Evolutionary conservation across 257 asterid genomes (phyloP).

Genomic region (Handroanthus guayacan): DNA sequence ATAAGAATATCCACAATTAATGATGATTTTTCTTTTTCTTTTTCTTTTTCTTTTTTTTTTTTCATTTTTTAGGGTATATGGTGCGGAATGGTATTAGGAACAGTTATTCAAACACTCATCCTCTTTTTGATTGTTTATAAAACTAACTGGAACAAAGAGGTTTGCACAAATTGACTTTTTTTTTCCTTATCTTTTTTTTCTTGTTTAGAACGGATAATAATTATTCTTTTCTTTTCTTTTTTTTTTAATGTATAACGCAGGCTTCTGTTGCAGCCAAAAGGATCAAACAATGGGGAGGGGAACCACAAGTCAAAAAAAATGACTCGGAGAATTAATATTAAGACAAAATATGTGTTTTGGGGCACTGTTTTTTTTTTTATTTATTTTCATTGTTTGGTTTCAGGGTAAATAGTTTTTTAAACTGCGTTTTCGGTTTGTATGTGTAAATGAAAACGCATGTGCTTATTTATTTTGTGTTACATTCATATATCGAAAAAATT

Average conservation of each 20-base stretch:
- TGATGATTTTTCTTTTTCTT: too few relatives aligned
- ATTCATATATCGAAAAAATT: too few relatives aligned
- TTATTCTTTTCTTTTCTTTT: too few relatives aligned
- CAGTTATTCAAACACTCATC: conserved; percentile 47
- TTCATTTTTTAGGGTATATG: conserved; percentile 54
- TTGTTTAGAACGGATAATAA: neutral
- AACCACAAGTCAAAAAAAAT: conserved; percentile 19
- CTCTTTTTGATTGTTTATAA: conserved; percentile 46
- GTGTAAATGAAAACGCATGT: too few relatives aligned
- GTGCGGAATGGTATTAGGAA: conserved; percentile 60
- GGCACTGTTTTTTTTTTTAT: neutral
- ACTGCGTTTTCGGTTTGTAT: too few relatives aligned
- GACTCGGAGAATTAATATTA: neutral
- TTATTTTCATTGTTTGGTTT: too few relatives aligned
- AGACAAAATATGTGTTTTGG: neutral
- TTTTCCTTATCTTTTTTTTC: neutral
- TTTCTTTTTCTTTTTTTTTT: too few relatives aligned
- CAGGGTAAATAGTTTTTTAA: too few relatives aligned
- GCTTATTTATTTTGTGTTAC: too few relatives aligned
- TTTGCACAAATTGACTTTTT: neutral
- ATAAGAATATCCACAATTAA: too few relatives aligned
- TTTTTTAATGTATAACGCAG: conserved; percentile 28
- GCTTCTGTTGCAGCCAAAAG: conserved; percentile 53
- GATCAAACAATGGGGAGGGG: conserved; percentile 57
- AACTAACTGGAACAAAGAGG: conserved; percentile 69